Evolutionary conservation across 331 rosid genomes (phyloP).

Genomic region (Acacia concinna): DNA sequence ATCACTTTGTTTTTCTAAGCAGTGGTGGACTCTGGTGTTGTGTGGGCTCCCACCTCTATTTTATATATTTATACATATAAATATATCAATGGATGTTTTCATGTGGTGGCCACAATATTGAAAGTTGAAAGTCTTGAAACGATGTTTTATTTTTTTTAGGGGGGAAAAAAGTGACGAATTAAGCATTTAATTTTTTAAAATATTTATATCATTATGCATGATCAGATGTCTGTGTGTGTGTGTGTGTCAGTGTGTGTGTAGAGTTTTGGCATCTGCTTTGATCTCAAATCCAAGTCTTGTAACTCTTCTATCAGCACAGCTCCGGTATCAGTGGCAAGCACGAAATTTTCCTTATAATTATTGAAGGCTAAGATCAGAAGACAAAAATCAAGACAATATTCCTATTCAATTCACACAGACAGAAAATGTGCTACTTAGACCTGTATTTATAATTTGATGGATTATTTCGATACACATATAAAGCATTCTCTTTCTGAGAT

Average conservation of each 20-base stretch:
- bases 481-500: neutral
- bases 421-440: neutral
- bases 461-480: neutral
- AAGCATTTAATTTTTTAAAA: no score
- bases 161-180: no score
- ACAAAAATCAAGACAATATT: neutral
- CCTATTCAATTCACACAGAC: neutral
- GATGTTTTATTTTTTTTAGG: neutral
- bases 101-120: neutral
- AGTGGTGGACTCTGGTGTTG: neutral
- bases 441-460: neutral
- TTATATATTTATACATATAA: no score
- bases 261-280: no score
- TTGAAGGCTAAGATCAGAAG: neutral
- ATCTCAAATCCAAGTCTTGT: no score
- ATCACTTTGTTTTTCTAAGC: neutral
- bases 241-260: no score
- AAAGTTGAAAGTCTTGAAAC: neutral
- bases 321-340: no score
- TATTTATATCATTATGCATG: no score
- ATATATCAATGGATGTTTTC: neutral
- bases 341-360: no score
- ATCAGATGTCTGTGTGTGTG: no score
- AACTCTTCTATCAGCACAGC: no score
- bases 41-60: neutral